Conservation (phyloP, 2,329 filamentous ascomycete species). For the Volutella citrinella region DNA sequence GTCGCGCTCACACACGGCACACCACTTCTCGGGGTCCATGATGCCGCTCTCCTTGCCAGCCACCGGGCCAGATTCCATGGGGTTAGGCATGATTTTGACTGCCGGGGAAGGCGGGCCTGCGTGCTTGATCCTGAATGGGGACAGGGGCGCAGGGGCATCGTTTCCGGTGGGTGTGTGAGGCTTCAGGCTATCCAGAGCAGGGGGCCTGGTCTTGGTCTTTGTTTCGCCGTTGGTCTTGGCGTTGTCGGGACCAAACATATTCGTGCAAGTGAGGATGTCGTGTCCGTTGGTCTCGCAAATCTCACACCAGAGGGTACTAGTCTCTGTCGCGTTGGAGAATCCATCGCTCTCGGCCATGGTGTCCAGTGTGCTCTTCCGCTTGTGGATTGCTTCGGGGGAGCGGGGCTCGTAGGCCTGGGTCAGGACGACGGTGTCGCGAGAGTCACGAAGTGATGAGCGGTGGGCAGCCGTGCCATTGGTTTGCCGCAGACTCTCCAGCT, state of each 20-base stretch:
- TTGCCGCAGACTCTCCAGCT: conserved; percentile 65
- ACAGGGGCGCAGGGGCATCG: conserved; percentile 53
- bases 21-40: conserved; percentile 89
- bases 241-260: conserved; percentile 67
- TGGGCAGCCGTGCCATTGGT: conserved; percentile 40
- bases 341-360: conserved; percentile 70
- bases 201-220: conserved; percentile 34
- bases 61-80: conserved; percentile 64
- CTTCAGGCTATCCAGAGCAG: conserved; percentile 35
- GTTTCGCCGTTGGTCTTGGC: conserved; percentile 30
- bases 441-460: conserved; percentile 61
- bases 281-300: conserved; percentile 91
- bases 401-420: conserved; percentile 48
- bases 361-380: conserved; percentile 56
- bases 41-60: conserved; percentile 76
- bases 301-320: conserved; percentile 82
- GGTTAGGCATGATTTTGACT: conserved; percentile 54
- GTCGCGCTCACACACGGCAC: conserved; percentile 91
- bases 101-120: conserved; percentile 35
- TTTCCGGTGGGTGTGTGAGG: conserved; percentile 42
- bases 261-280: conserved; percentile 90
- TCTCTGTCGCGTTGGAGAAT: conserved; percentile 69
- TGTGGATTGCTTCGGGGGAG: conserved; percentile 44
- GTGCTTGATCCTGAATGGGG: conserved; percentile 48
- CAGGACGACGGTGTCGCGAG: conserved; percentile 61